Base-by-base conservation (phyloP, 139 green algal genomes). In the Chlorella sorokiniana region DNA sequence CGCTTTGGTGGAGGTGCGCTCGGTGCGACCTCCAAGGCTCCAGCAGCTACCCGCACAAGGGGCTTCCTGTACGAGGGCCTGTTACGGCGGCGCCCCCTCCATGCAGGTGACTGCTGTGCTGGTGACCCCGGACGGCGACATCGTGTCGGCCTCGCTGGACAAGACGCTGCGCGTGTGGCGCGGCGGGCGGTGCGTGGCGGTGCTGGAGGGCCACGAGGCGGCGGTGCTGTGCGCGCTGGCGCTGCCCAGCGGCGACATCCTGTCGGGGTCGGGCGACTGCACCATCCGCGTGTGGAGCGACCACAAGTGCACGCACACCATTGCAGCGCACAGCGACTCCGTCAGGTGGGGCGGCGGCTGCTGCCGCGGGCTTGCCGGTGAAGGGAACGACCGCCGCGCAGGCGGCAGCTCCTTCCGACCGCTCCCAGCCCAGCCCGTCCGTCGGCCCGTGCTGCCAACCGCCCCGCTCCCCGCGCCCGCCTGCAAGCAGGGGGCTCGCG, bases 81-180 rank as follows among this genome's bases (percentile, higher is more conserved):
- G n/a, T n/a, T n/a, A n/a, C n/a, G n/a, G n/a, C 27, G 25, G 37
- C 54, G 7, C 48, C 29, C 31, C 9, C n/a, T 42, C 23, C 72
- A 6, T 25, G 56, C 89, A 91, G 85, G 95, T 98, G 33, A 93
- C 93, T 1, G 86, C 86, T 1, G 81, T 98, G 76, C 90, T 85
- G n/a, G 76, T 96, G 33, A 81, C 89, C 25, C 83, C 65, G 45
- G 9, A 59, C 11, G 92, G 90, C 0, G 82, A 91, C 59, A 85
- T 99, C 20, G 85, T 94, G 0, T 98, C 96, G 3, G 86, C 86
- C 0, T 95, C 93, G 7, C 86, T 98, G 31, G 96, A 99, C 88
- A 95, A 91, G 80, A 97, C 86, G 0, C 63, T 97, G 29, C 79
- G 88, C 3, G 41, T 96, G 14, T 99, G 96, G 96, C 64, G 81